These are phyloP conservation scores for Penicillium sp. DNA, from an alignment of 2,329 filamentous ascomycete species.

Conservation along the genomic window DNA sequence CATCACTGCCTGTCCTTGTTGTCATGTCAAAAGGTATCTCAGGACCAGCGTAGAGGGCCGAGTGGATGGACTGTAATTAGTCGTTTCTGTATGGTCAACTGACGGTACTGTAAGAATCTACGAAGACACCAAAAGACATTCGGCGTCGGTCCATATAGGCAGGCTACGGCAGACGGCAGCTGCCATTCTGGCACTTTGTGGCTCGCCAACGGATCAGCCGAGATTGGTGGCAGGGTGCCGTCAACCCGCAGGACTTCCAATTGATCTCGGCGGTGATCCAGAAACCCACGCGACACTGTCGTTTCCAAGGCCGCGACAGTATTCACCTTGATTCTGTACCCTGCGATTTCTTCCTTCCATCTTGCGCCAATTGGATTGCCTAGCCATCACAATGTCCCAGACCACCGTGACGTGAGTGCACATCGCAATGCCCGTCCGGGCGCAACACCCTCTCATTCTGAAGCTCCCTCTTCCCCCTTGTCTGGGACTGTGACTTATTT, in stretches of 20 bases:
- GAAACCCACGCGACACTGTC: slow-evolving; percentile 1
- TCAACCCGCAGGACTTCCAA: slow-evolving; percentile 3
- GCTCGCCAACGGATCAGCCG: slow-evolving; percentile 17
- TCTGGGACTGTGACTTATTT: too few relatives aligned
- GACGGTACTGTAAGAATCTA: too few relatives aligned
- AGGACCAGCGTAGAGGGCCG: too few relatives aligned
- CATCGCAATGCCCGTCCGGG: not conserved
- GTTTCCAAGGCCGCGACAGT: not conserved
- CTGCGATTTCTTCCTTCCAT: not conserved
- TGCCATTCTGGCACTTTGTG: slow-evolving; percentile 22
- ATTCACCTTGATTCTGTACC: too few relatives aligned
- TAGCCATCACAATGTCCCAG: slow-evolving; percentile 27
- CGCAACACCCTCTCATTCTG: not conserved
- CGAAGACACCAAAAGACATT: too few relatives aligned
- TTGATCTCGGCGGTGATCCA: not conserved
- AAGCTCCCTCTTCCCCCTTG: not conserved
- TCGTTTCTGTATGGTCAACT: too few relatives aligned
- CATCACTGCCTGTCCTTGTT: too few relatives aligned
- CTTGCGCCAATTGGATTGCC: slow-evolving; percentile 3
- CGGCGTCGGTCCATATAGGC: too few relatives aligned
- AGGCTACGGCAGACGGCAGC: slow-evolving; percentile 7
- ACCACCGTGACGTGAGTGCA: slow-evolving; percentile 35
- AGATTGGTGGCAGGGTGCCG: slow-evolving; percentile 20
- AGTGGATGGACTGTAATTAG: too few relatives aligned
- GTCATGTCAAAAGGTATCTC: too few relatives aligned